Percentiles rank a stretch among this genome's conserved stretches.
Evolutionary conservation across 192 early-diverging fungal genomes (phyloP).

Genomic region (Gaertneriomyces semiglobifer): DNA sequence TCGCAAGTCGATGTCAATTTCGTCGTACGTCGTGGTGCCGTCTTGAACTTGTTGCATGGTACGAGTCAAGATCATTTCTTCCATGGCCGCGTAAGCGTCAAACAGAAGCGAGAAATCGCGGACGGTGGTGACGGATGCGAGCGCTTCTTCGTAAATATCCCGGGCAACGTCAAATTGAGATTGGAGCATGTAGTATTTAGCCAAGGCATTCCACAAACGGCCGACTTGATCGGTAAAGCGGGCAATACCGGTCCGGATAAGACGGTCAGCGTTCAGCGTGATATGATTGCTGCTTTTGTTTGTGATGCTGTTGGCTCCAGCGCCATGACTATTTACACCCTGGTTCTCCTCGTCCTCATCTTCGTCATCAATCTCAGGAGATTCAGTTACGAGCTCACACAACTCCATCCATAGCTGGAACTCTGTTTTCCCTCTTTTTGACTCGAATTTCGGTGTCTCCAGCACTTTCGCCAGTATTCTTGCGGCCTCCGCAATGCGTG

Average conservation of each 20-base stretch:
- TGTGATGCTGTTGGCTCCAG: too few species aligned
- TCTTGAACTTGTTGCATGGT: constrained; percentile 69
- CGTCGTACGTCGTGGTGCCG: constrained; percentile 44
- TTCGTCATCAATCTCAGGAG: constrained; percentile 50
- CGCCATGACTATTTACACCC: too few species aligned
- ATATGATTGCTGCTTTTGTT: too few species aligned
- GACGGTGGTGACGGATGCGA: constrained; percentile 73
- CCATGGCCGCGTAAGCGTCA: constrained; percentile 92
- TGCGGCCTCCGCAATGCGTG: constrained; percentile 75
- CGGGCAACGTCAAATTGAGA: constrained; percentile 81
- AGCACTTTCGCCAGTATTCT: constrained; percentile 66
- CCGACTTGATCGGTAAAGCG: constrained; percentile 82
- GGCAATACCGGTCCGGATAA: constrained; percentile 81
- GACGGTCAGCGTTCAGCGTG: constrained; percentile 66
- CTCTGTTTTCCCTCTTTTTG: constrained; percentile 57
- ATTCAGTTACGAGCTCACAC: constrained; percentile 72
- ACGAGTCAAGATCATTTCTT: constrained; percentile 71
- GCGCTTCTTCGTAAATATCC: constrained; percentile 92
- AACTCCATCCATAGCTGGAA: constrained; percentile 81
- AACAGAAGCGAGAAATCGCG: constrained; percentile 94
- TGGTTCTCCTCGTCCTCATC: constrained; percentile 10
- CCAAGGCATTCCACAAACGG: constrained; percentile 82
- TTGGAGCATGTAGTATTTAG: constrained; percentile 72
- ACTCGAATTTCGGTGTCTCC: constrained; percentile 68
- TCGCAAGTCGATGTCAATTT: constrained; percentile 74